These are phyloP conservation scores for Vanderwaltozyma yarrowii DNA, from an alignment of 805 yeast genomes.

Conservation along the genomic window DNA sequence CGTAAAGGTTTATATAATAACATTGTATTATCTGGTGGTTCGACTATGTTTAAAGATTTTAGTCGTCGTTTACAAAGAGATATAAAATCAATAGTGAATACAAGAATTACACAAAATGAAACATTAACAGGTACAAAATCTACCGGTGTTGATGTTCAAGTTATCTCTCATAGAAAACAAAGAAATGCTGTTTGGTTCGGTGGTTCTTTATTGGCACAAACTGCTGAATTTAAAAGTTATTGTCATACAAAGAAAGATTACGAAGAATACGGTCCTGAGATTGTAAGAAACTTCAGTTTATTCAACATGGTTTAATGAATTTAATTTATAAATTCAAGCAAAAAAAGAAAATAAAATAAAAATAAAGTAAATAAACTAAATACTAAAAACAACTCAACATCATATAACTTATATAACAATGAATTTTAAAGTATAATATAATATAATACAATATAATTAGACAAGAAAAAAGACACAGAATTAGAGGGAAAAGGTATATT, in stretches of 20 bases:
- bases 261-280: conserved; percentile 96
- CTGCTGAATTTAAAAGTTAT: conserved; percentile 90
- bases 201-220: conserved; percentile 92
- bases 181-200: conserved; percentile 99
- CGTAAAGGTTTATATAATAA: conserved; percentile 93
- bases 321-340: no score
- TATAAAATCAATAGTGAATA: conserved; percentile 74
- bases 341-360: not conserved
- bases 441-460: not conserved
- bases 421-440: not conserved
- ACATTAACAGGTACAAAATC: conserved; percentile 60
- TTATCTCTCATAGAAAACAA: conserved; percentile 93
- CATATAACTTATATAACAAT: not conserved
- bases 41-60: conserved; percentile 97
- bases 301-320: conserved; percentile 74
- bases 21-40: conserved; percentile 94
- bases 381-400: no score
- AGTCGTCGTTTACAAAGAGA: conserved; percentile 97
- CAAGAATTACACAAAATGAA: conserved; percentile 78
- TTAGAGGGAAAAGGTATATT: no score
- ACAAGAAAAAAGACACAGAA: no score
- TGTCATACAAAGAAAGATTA: conserved; percentile 96
- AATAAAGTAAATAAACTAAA: not conserved
- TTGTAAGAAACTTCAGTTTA: conserved; percentile 92
- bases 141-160: conserved; percentile 95